Conservation (phyloP, 257 asterid species). For the Rauvolfia tetraphylla region DNA sequence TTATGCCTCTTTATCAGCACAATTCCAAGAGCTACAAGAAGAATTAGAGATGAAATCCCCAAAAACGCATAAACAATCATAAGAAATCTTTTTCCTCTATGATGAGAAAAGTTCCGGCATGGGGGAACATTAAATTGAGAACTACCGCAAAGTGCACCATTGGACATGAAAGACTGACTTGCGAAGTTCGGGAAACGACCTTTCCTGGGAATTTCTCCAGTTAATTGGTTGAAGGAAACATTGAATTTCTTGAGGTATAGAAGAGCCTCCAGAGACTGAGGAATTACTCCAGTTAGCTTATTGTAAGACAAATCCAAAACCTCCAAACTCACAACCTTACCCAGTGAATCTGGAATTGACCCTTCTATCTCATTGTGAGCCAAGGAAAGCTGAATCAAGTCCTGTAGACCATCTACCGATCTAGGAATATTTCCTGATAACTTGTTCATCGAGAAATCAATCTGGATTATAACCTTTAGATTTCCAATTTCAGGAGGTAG, state of each 20-base stretch:
- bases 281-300: slow-evolving; percentile 4
- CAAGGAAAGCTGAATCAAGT: neutral
- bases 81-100: no score
- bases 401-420: neutral
- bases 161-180: no score
- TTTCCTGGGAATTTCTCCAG: no score
- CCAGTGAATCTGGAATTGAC: slow-evolving; percentile 11
- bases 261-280: no score
- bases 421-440: slow-evolving; percentile 5
- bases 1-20: neutral
- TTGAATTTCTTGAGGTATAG: no score
- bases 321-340: slow-evolving; percentile 8
- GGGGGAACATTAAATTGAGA: no score
- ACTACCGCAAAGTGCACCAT: no score
- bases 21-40: neutral
- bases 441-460: neutral
- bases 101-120: no score
- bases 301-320: slow-evolving; percentile 4
- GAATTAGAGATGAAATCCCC: neutral
- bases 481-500: slow-evolving; percentile 15
- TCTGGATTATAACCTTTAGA: neutral
- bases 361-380: no score
- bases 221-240: no score
- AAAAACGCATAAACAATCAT: no score
- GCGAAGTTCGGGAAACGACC: no score